Evolutionary conservation across 164 flowering plant species (phyloP).

Genomic region (Vitis rotundifolia): DNA sequence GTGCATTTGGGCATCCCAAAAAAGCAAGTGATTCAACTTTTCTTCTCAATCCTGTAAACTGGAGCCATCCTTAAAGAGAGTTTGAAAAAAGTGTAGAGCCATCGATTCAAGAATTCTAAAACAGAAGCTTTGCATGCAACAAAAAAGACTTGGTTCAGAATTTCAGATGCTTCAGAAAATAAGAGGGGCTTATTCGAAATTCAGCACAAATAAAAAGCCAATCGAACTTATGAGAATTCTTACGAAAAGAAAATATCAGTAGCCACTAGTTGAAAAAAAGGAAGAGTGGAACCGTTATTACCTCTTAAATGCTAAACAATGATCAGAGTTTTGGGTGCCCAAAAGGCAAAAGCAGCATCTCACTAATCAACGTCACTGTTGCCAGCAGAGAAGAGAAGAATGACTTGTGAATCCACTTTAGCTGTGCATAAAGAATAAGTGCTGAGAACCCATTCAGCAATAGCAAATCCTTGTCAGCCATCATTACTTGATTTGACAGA

Average conservation of each 20-base stretch:
- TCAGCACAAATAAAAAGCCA: too few species aligned
- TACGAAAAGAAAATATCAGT: background rate
- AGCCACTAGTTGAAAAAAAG: background rate
- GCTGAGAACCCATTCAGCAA: constrained; percentile 1
- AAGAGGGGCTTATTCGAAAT: background rate
- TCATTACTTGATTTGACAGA: background rate
- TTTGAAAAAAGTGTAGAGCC: too few species aligned
- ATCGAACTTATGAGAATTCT: too few species aligned
- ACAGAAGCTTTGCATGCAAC: background rate
- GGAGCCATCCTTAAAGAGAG: too few species aligned
- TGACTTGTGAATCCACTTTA: background rate
- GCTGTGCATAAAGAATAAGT: background rate
- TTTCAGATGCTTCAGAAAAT: background rate
- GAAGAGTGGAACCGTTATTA: background rate
- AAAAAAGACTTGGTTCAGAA: background rate
- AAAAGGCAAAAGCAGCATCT: background rate
- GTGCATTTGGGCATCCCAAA: too few species aligned
- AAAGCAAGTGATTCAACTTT: too few species aligned
- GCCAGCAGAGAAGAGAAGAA: background rate
- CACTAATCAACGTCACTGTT: background rate
- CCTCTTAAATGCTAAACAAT: background rate
- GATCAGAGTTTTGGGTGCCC: background rate
- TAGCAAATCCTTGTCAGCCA: background rate
- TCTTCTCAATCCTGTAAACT: too few species aligned
- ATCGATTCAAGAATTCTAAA: too few species aligned